Evolutionary conservation across 2,329 filamentous ascomycete species (phyloP).

Genomic region (Nakataea oryzae): DNA sequence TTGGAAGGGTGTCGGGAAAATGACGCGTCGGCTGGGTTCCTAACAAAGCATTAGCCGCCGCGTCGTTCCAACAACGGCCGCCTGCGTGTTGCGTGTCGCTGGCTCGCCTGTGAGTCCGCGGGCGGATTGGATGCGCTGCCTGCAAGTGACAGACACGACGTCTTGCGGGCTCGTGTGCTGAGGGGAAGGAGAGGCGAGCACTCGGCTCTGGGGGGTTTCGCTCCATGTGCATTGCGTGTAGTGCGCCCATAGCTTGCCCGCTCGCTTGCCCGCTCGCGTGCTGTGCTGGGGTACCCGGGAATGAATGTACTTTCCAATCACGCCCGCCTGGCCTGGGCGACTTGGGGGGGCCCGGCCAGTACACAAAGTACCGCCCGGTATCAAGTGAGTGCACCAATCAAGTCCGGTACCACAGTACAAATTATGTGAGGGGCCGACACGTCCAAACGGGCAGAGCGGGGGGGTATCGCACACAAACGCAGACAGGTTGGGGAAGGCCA

Average conservation of each 20-base stretch:
- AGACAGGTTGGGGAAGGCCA: neutral
- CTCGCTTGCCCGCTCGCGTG: neutral
- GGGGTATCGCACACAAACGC: neutral
- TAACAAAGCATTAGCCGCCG: neutral
- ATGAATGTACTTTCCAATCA: neutral
- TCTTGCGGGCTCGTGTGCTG: neutral
- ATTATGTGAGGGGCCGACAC: neutral
- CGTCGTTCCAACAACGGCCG: neutral
- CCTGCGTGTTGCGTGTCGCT: neutral
- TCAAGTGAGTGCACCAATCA: neutral
- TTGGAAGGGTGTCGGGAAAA: conserved; percentile 12
- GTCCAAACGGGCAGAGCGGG: neutral
- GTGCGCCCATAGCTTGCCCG: neutral
- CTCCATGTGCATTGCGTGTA: neutral
- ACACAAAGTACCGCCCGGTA: neutral
- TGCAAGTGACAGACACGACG: neutral
- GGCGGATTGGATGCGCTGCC: neutral
- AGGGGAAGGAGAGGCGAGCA: neutral
- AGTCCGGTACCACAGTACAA: neutral
- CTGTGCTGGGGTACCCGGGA: neutral
- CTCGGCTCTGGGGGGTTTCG: neutral
- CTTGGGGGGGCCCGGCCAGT: neutral
- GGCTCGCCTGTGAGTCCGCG: neutral
- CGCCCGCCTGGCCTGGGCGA: neutral
- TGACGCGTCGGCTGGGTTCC: neutral